Evolutionary conservation across 2,329 filamentous ascomycete species (phyloP).

Genomic region (Aspergillus spinulosporus): DNA sequence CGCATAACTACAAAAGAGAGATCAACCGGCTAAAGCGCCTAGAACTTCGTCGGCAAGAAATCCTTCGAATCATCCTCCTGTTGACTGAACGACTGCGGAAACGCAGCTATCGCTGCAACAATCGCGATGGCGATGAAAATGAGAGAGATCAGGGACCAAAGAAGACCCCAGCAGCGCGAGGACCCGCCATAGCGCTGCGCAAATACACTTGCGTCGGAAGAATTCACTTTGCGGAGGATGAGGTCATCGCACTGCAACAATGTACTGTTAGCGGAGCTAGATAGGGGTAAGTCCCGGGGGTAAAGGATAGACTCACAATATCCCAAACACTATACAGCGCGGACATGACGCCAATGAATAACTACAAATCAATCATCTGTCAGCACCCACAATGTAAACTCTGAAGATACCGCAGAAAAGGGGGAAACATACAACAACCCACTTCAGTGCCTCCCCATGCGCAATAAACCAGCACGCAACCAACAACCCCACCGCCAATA

Average conservation of each 20-base stretch:
- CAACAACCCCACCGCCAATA: slow-evolving; percentile 69
- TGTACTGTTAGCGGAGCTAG: background rate
- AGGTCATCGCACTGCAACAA: slow-evolving; percentile 67
- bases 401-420: background rate
- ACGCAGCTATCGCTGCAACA: slow-evolving; percentile 73
- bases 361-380: slow-evolving; percentile 35
- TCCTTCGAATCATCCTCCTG: slow-evolving; percentile 68
- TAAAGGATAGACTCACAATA: slow-evolving; percentile 54
- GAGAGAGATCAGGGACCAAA: slow-evolving; percentile 73
- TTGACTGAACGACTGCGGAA: slow-evolving; percentile 67
- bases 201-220: slow-evolving; percentile 76
- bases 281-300: too few species aligned
- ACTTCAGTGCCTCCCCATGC: slow-evolving; percentile 71
- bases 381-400: background rate
- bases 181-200: slow-evolving; percentile 76
- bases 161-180: slow-evolving; percentile 76
- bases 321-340: slow-evolving; percentile 81
- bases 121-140: slow-evolving; percentile 72
- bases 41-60: slow-evolving; percentile 56
- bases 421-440: slow-evolving; percentile 59
- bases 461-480: slow-evolving; percentile 78
- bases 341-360: slow-evolving; percentile 82
- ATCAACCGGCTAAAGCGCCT: background rate
- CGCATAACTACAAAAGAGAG: background rate
- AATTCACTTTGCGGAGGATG: slow-evolving; percentile 77